Evolutionary conservation across 1,284 basidiomycete genomes (phyloP).

Genomic region (Puccinia hordei): DNA sequence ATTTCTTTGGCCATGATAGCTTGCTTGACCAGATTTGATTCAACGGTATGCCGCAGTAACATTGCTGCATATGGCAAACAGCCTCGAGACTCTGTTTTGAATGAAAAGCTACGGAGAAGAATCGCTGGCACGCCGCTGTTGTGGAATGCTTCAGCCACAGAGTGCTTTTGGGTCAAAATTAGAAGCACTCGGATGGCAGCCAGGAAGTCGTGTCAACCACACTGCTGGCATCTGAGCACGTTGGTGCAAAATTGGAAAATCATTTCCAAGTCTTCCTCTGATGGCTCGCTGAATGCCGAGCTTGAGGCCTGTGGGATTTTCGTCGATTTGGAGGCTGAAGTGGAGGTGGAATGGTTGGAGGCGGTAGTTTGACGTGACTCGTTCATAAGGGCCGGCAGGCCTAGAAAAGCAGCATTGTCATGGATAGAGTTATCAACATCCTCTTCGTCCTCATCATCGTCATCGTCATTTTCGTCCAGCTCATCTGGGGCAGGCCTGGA

Average conservation of each 20-base stretch:
- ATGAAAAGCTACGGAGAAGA: slow-evolving; percentile 52
- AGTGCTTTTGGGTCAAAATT: slow-evolving; percentile 46
- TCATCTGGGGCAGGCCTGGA: slow-evolving; percentile 60
- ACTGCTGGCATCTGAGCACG: slow-evolving; percentile 36
- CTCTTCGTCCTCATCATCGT: slow-evolving; percentile 61
- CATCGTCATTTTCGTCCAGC: slow-evolving; percentile 65
- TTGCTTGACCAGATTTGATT: slow-evolving; percentile 71
- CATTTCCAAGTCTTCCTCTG: slow-evolving; percentile 32
- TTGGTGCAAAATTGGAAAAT: slow-evolving; percentile 50
- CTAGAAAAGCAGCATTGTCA: slow-evolving; percentile 21
- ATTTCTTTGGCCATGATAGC: slow-evolving; percentile 80
- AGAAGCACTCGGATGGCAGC: slow-evolving; percentile 46
- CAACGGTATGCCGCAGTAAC: slow-evolving; percentile 85
- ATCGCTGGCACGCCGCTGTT: slow-evolving; percentile 54
- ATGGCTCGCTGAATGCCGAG: slow-evolving; percentile 24
- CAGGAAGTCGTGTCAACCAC: slow-evolving; percentile 44
- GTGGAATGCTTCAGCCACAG: slow-evolving; percentile 44
- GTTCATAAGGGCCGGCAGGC: slow-evolving; percentile 25
- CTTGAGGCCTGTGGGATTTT: slow-evolving; percentile 26
- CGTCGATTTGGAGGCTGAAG: background rate
- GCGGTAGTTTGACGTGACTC: slow-evolving; percentile 56
- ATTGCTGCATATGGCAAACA: slow-evolving; percentile 82
- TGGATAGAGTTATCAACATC: slow-evolving; percentile 58
- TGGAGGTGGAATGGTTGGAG: background rate
- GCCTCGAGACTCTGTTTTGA: slow-evolving; percentile 60